These are phyloP conservation scores for Pyrrhoderma noxium DNA, from an alignment of 1,284 basidiomycete genomes.

Conservation along the genomic window DNA sequence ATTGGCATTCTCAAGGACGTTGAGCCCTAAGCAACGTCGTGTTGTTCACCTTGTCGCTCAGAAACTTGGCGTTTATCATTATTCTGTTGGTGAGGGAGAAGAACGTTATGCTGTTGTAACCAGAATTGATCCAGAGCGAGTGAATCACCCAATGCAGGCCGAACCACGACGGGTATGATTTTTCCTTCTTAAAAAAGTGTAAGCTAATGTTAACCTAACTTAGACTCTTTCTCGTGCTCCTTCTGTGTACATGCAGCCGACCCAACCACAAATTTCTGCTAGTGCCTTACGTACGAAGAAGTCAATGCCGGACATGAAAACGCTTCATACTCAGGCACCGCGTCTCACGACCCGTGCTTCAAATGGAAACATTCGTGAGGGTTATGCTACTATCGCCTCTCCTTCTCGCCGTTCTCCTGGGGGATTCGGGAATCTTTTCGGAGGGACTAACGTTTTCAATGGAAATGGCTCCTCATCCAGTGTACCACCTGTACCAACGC, in stretches of 20 bases:
- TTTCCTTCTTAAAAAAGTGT: slow-evolving; percentile 13
- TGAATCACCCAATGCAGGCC: slow-evolving; percentile 30
- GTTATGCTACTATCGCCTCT: slow-evolving; percentile 82
- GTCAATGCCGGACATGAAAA: slow-evolving; percentile 93
- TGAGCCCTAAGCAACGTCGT: slow-evolving; percentile 80
- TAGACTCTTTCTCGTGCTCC: slow-evolving; percentile 70
- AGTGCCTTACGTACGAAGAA: slow-evolving; percentile 77
- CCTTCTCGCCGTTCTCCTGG: slow-evolving; percentile 68
- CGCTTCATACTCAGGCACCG: slow-evolving; percentile 71
- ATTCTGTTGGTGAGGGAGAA: slow-evolving; percentile 89
- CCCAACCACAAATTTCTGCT: slow-evolving; percentile 38
- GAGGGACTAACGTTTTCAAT: slow-evolving; percentile 33
- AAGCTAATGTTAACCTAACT: slow-evolving; percentile 31
- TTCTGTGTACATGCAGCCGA: slow-evolving; percentile 58
- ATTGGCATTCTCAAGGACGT: slow-evolving; percentile 85
- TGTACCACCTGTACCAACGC: slow-evolving; percentile 71
- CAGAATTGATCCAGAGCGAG: slow-evolving; percentile 72
- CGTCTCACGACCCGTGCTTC: slow-evolving; percentile 78
- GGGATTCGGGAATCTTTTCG: slow-evolving; percentile 62
- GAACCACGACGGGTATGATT: slow-evolving; percentile 17
- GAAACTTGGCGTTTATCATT: slow-evolving; percentile 91
- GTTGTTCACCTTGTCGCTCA: slow-evolving; percentile 95
- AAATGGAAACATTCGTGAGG: slow-evolving; percentile 86
- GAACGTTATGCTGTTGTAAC: slow-evolving; percentile 91
- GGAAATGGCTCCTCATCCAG: slow-evolving; percentile 21